Percentiles rank a stretch among this genome's conserved stretches.
phyloP scores from a whole-genome alignment of 305 asterid genomes.

The Fraxinus platypoda region DNA sequence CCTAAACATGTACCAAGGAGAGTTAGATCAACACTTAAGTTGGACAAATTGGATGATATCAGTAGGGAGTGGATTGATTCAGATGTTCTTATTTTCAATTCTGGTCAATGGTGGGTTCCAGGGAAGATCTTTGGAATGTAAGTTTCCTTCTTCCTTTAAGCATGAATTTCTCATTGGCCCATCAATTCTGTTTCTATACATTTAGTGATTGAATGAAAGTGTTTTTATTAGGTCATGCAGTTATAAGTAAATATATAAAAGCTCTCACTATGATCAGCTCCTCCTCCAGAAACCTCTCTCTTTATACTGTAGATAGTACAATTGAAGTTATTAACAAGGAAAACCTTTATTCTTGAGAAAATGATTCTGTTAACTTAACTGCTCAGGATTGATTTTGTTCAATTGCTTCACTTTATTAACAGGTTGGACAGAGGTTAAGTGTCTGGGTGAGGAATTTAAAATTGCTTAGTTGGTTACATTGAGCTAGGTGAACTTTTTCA shows the following conservation, averaged over 20 bases:
- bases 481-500: not conserved
- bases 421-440: not conserved
- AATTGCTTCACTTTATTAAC: not conserved
- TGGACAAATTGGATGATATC: slow-evolving; percentile 64
- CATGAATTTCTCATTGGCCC: not conserved
- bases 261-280: not conserved
- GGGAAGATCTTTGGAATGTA: slow-evolving; percentile 72
- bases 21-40: slow-evolving; percentile 54
- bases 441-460: not conserved
- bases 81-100: slow-evolving; percentile 66
- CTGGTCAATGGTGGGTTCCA: slow-evolving; percentile 85
- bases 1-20: slow-evolving; percentile 56
- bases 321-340: not conserved
- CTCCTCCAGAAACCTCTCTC: not conserved
- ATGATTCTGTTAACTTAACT: not conserved
- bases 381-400: not conserved
- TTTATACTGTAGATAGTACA: not conserved
- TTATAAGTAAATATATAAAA: not conserved
- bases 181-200: slow-evolving; percentile 13
- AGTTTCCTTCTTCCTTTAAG: slow-evolving; percentile 22
- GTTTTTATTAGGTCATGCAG: not conserved
- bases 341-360: not conserved
- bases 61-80: slow-evolving; percentile 64
- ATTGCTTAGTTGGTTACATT: not conserved
- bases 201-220: not conserved